Evolutionary conservation across 805 yeast genomes (phyloP).

Genomic region (Kodamaea sagamina): DNA sequence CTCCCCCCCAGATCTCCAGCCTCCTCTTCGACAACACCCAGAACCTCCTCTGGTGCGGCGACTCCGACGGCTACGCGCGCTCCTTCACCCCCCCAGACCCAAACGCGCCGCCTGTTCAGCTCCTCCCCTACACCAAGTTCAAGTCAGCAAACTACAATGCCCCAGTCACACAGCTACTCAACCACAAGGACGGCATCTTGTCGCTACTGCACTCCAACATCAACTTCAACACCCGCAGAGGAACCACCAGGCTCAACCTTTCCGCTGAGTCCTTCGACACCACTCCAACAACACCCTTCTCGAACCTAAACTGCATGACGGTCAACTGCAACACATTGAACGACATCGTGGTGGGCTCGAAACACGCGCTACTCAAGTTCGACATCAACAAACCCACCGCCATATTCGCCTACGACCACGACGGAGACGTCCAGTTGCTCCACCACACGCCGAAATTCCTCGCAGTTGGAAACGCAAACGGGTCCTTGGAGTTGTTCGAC

Average conservation of each 20-base stretch:
- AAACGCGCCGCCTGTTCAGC: conserved; percentile 18
- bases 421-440: conserved; percentile 48
- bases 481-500: conserved; percentile 65
- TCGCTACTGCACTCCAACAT: conserved; percentile 34
- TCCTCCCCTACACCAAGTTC: conserved; percentile 42
- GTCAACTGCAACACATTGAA: conserved; percentile 31
- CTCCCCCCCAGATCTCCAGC: conserved; percentile 24
- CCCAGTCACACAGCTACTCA: conserved; percentile 32
- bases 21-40: conserved; percentile 64
- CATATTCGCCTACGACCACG: conserved; percentile 36
- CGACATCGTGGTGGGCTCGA: conserved; percentile 33
- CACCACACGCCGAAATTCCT: conserved; percentile 50
- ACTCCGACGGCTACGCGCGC: conserved; percentile 51
- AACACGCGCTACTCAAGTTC: conserved; percentile 29
- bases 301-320: conserved; percentile 34
- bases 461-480: conserved; percentile 59
- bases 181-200: conserved; percentile 36
- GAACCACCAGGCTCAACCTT: conserved; percentile 27
- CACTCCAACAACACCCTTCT: background rate
- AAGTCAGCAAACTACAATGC: conserved; percentile 21
- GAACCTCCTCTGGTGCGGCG: conserved; percentile 87
- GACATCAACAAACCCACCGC: conserved; percentile 34
- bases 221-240: conserved; percentile 38
- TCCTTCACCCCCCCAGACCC: conserved; percentile 28
- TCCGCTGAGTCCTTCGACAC: conserved; percentile 17